Evolutionary conservation across 1,139 yeast species (phyloP), one percentile per base, ranked within the genome.

Genomic region (Chernovozyma aurita): DNA sequence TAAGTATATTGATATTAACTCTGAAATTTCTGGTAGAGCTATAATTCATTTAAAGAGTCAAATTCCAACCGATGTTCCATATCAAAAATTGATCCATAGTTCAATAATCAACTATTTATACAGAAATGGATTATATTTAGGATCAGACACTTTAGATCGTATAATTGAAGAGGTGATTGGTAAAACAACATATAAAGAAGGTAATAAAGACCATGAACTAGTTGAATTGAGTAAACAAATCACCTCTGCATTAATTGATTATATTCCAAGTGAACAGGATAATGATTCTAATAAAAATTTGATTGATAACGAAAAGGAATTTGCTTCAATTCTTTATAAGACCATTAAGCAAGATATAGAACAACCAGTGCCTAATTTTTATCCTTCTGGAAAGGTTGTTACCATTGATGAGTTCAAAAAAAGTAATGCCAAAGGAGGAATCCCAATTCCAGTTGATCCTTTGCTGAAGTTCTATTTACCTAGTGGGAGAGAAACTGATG

Each of bases 1-100:
- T 17, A 52, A 62, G 5, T 68, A 62, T 41, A 66, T 86, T 25
- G 42, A 66, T 25, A 49, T 67, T 18, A 50, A 58, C 4, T 57
- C 64, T 14, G 35, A 42, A 32, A 31, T 40, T 13, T 32, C 47
- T 5, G 65, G 80, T 2, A 76, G 68, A 46, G 51, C 86, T 24
- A 69, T 81, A 15, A 72, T 87, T 16, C 87, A 86, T 50, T 70
- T 90, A 54, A 74, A 80, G 49, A 79, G 95, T 0, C 84, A 78
- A 42, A 58, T 55, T 3, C 58, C 59, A 4, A 68, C 71, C 4
- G 48, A 41, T 20, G 48, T 54, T 3, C 35, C 56, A 2, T 38
- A 47, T 3, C 36, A 42, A 30, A 64, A 63, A 41, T 52, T 52
- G 32, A 40, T 59, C 11, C 56, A 57, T 18, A 42, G 57, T 16